These are phyloP conservation scores for Asterophora lycoperdoides DNA, from an alignment of 768 basidiomycete genomes.

Conservation along the genomic window DNA sequence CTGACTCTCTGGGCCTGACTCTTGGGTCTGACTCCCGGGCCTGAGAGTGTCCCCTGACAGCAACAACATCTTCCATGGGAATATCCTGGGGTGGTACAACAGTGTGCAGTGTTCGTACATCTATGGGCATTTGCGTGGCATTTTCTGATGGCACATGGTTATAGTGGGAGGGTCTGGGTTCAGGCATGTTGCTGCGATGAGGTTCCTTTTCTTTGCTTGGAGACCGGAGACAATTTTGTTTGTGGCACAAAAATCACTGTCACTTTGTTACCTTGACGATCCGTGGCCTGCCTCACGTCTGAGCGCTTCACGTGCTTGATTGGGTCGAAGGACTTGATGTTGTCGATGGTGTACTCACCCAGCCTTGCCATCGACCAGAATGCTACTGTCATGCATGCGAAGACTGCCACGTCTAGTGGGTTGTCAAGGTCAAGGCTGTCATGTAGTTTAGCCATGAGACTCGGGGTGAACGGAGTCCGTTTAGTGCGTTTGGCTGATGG, in stretches of 20 bases:
- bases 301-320: slow-evolving; percentile 15
- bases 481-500: slow-evolving; percentile 23
- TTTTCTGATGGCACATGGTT: background rate
- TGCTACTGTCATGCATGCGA: slow-evolving; percentile 13
- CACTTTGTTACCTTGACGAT: slow-evolving; percentile 8
- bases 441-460: background rate
- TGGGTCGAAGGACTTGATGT: slow-evolving; percentile 11
- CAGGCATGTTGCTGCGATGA: background rate
- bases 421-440: slow-evolving; percentile 1
- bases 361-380: slow-evolving; percentile 15
- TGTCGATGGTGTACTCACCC: slow-evolving; percentile 7
- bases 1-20: too few species aligned
- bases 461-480: slow-evolving; percentile 23
- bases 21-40: too few species aligned
- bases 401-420: slow-evolving; percentile 16
- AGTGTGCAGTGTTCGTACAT: background rate
- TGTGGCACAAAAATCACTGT: slow-evolving; percentile 12
- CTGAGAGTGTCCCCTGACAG: too few species aligned
- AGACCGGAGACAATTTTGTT: too few species aligned
- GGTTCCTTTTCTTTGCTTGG: background rate
- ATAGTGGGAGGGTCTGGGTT: background rate
- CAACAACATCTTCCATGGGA: background rate
- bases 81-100: background rate
- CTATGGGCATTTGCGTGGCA: background rate
- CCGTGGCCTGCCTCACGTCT: background rate